Percentiles rank a stretch among this genome's conserved stretches.
These are phyloP conservation scores for Discostella stelligera DNA, from an alignment of 352 stramenopile genomes.

Conservation along the genomic window DNA sequence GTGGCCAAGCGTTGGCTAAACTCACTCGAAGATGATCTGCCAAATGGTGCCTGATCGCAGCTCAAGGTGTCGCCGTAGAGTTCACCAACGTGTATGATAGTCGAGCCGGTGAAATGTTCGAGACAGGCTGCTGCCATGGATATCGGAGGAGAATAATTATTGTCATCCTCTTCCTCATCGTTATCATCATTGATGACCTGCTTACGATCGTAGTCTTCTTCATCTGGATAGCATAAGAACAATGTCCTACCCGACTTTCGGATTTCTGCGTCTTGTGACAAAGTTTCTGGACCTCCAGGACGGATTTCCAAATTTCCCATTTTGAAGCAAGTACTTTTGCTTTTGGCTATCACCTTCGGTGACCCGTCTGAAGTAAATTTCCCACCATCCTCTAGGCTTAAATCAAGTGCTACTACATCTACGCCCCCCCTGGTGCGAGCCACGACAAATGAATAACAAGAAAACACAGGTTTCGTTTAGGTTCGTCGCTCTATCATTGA, in stretches of 20 bases:
- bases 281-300: slow-evolving; percentile 61
- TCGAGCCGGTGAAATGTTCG: slow-evolving; percentile 88
- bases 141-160: slow-evolving; percentile 37
- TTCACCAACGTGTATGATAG: slow-evolving; percentile 92
- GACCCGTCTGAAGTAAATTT: slow-evolving; percentile 76
- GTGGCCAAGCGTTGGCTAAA: slow-evolving; percentile 89
- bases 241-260: slow-evolving; percentile 85
- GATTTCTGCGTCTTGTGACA: slow-evolving; percentile 43
- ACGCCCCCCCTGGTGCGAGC: slow-evolving; percentile 24
- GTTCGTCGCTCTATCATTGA: background rate
- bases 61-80: slow-evolving; percentile 88
- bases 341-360: slow-evolving; percentile 25
- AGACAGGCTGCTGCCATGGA: slow-evolving; percentile 89
- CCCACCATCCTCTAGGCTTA: slow-evolving; percentile 71
- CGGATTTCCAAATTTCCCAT: slow-evolving; percentile 35
- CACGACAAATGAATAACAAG: background rate
- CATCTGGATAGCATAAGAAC: slow-evolving; percentile 93
- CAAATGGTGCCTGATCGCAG: slow-evolving; percentile 88
- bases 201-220: slow-evolving; percentile 65
- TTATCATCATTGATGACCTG: slow-evolving; percentile 43
- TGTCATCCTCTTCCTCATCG: slow-evolving; percentile 40
- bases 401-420: slow-evolving; percentile 73
- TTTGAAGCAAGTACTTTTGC: slow-evolving; percentile 12
- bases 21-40: slow-evolving; percentile 88
- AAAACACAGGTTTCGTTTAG: background rate